Base-by-base conservation (phyloP, 228 moss, liverwort and hornwort genomes). In the Sphagnum fallax region DNA sequence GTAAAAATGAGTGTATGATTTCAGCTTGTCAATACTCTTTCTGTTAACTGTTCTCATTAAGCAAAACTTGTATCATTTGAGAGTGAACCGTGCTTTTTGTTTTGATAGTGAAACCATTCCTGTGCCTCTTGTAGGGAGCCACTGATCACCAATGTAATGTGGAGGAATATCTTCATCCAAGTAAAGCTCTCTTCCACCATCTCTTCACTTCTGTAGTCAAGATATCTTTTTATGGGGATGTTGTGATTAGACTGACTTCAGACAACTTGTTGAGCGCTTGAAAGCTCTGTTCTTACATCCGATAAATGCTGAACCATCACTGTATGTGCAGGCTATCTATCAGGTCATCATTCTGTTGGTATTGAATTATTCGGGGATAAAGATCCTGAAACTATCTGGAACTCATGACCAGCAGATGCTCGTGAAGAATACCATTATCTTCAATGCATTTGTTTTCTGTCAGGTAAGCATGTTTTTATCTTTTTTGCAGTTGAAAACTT, bases 131-230 rank as follows among this genome's bases (percentile, higher is more conserved):
- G 73, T 80, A 92, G 85, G 73, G 96, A 89, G 67, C 96, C 96
- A 5, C 66, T 96, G 77, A 96, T 96, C 63, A 92, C 96, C 50
- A 96, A 96, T 63, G 13, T 88, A 0, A 96, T 91, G 92, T 96
- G 96, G 96, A 87, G 96, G 68, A 96, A 96, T 69, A 75, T 96
- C 10, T 79, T 96, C 32, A 66, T 81, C 0, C 96, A 96, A 81
- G 95, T 95, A 72, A 76, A 76, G 16, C 65, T 10, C 12, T 55
- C 55, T 8, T 55, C 8, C 55, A 32, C 32, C 32, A 32, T 32
- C 32, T 32, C 32, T 32, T 32, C 32, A 32, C 32, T 32, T 32
- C 32, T 32, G 32, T 32, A 32, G 32, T 32, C 32, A 32, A 32
- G 32, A 32, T 32, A 32, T 32, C 32, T 32, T 32, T 32, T 32